Conservation (phyloP, 1,139 yeast genomes). For the Sugiyamaella novakii region DNA sequence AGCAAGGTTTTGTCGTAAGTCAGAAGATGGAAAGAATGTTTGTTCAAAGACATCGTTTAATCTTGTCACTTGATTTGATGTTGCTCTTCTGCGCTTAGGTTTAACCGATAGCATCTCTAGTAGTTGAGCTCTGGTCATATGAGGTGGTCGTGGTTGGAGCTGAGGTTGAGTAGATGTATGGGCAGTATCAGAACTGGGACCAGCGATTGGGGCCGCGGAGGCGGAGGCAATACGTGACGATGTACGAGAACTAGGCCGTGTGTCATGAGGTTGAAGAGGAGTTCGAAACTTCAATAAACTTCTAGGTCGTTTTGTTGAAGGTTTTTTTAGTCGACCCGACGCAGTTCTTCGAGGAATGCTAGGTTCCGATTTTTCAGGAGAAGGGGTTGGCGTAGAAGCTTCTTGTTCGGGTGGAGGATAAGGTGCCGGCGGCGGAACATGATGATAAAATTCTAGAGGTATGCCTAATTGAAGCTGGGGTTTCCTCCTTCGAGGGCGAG, state of each 20-base stretch:
- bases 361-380: no score
- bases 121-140: constrained; percentile 1
- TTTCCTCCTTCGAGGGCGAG: neutral
- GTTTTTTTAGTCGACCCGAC: neutral
- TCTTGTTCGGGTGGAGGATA: neutral
- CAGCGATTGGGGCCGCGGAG: neutral
- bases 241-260: neutral
- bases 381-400: no score
- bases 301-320: constrained; percentile 6
- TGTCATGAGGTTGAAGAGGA: constrained; percentile 3
- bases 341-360: neutral
- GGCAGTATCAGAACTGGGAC: neutral
- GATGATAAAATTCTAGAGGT: neutral
- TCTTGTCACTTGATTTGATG: constrained; percentile 40
- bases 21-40: constrained; percentile 45
- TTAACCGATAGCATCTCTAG: constrained; percentile 27
- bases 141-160: constrained; percentile 17
- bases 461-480: neutral
- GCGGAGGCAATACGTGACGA: no score
- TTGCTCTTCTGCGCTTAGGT: constrained; percentile 44
- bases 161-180: neutral
- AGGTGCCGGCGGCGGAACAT: neutral
- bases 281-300: constrained; percentile 7
- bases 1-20: constrained; percentile 41
- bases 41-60: constrained; percentile 42